A percentile compares a stretch with the other conserved stretches of the same genome.
phyloP scores from a whole-genome alignment of 169 alveolate genomes.

The Babesia caballi region DNA sequence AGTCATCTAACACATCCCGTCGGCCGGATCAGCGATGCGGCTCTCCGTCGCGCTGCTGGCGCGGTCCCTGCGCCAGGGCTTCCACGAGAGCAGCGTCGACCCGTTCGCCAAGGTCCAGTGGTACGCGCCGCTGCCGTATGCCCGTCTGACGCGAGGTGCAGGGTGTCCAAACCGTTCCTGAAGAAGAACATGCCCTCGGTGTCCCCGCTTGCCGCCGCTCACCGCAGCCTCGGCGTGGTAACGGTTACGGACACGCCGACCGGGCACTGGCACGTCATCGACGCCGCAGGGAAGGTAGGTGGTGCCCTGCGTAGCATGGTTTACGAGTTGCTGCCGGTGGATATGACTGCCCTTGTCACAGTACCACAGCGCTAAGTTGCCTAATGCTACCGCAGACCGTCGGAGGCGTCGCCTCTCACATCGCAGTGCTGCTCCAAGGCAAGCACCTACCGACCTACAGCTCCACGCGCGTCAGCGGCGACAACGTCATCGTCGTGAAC shows the following conservation, averaged over 20 bases:
- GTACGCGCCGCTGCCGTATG: slow-evolving; percentile 29
- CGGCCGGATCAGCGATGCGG: slow-evolving; percentile 8
- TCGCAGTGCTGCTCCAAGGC: slow-evolving; percentile 72
- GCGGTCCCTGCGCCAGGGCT: slow-evolving; percentile 65
- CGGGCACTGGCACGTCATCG: slow-evolving; percentile 84
- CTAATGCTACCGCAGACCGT: slow-evolving; percentile 62
- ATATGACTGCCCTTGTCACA: not conserved
- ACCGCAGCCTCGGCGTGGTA: slow-evolving; percentile 74
- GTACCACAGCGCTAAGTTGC: not conserved
- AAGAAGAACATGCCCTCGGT: slow-evolving; percentile 82
- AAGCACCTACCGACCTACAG: slow-evolving; percentile 74
- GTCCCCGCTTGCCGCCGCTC: slow-evolving; percentile 79
- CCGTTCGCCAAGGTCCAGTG: slow-evolving; percentile 87
- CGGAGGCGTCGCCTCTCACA: slow-evolving; percentile 73
- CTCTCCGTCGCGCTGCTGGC: slow-evolving; percentile 27
- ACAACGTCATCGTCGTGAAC: slow-evolving; percentile 86
- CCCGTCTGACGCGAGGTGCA: not conserved
- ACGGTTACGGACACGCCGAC: slow-evolving; percentile 78
- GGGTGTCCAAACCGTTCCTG: slow-evolving; percentile 81
- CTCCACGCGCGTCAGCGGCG: slow-evolving; percentile 75
- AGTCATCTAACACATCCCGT: not conserved
- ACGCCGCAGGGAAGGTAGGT: slow-evolving; percentile 74
- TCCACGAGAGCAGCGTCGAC: slow-evolving; percentile 77
- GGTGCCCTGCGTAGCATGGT: too few species aligned
- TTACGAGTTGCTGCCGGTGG: not conserved